Evolutionary conservation across 306 rosid genomes (phyloP).

Genomic region (Dalbergia oliveri): DNA sequence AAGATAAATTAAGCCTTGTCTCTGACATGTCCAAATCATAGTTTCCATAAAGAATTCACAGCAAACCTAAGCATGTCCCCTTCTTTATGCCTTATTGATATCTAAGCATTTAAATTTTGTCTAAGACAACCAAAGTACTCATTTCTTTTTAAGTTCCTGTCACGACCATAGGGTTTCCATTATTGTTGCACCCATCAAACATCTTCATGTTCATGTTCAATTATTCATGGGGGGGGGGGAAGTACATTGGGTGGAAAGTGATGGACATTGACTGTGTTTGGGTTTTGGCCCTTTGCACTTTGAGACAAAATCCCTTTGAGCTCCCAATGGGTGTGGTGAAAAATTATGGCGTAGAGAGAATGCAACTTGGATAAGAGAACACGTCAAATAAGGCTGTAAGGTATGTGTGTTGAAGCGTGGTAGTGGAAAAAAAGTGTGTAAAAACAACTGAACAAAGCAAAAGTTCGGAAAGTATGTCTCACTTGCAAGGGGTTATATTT

Average conservation of each 20-base stretch:
- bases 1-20: constrained; percentile 51
- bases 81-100: constrained; percentile 48
- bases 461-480: constrained; percentile 59
- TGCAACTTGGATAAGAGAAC: constrained; percentile 45
- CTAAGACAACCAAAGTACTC: constrained; percentile 44
- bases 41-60: constrained; percentile 63
- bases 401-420: constrained; percentile 40
- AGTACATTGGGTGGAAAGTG: constrained; percentile 48
- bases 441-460: constrained; percentile 49
- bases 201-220: constrained; percentile 50
- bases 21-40: constrained; percentile 85
- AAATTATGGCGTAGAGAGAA: constrained; percentile 24
- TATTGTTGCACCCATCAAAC: constrained; percentile 52
- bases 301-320: constrained; percentile 44
- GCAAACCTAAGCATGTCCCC: constrained; percentile 67
- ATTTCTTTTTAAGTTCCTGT: constrained; percentile 43
- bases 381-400: constrained; percentile 51
- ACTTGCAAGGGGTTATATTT: constrained; percentile 50
- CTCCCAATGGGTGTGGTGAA: constrained; percentile 40
- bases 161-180: constrained; percentile 47
- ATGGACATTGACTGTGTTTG: constrained; percentile 51
- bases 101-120: constrained; percentile 51
- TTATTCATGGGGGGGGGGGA: constrained; percentile 44
- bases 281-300: constrained; percentile 40
- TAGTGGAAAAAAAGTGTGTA: constrained; percentile 46